Evolutionary conservation across 2,329 filamentous ascomycete genomes (phyloP), one percentile per base, ranked within the genome.

Genomic region (Passalora sequoiae): DNA sequence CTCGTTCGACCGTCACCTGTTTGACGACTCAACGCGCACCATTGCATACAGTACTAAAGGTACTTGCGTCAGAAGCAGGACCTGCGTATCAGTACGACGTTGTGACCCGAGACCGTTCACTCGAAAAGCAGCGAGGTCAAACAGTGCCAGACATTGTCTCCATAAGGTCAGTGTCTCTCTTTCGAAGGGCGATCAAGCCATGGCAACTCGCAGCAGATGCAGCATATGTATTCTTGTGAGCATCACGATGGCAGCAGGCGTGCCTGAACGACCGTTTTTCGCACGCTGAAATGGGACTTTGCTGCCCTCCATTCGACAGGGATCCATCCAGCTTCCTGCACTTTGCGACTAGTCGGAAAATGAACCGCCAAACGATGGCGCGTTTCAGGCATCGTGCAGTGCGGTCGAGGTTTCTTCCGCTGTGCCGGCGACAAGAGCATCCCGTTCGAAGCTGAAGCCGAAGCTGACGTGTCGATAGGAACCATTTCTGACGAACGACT

Each of bases 1-100:
- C 28, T 44, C 45, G 43, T 47, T 50, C 47, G 41, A 53, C 49
- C 30, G 39, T 22, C 45, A 40, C 19, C 47, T 47, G 46, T 47
- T 42, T 39, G 41, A 44, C 46, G 28, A 22, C 17, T 43, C 33
- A 22, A 30, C 41, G 44, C 48, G 36, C 46, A 54, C 44, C 38
- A 40, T 13, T 36, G 20, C 13, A 17, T n/a, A 10, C 33, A 6
- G n/a, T 13, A n/a, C 33, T 24, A 17, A 24, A 36, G n/a, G 20
- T 25, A 30, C 24, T 39, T 36, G 24, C 32, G 38, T 42, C 43
- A 27, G 35, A 41, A 42, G 13, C 29, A 41, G 38, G 24, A 19
- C 35, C 40, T 44, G 50, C 45, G 39, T 47, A 38, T 32, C 43
- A 28, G 47, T 50, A 39, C 40, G 40, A 44, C 42, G 16, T 36